A percentile compares a stretch with the other conserved stretches of the same genome.
Conservation (phyloP, 345 rosid genomes). For the Carallia brachiata region DNA sequence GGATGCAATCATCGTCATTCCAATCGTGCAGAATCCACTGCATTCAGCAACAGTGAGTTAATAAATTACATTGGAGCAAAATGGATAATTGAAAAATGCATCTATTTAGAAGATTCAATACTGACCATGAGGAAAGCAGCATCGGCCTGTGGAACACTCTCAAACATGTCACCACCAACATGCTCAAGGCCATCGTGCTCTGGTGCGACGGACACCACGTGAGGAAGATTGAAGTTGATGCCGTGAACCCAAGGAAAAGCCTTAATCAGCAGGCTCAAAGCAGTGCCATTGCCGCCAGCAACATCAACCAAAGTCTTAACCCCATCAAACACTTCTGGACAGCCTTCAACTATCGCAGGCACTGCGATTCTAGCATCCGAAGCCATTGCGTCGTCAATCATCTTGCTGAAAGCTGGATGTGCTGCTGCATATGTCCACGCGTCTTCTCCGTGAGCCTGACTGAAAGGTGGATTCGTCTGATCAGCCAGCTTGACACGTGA, state of each 20-base stretch:
- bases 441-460: conserved; percentile 47
- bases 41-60: neutral
- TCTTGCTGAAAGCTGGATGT: conserved; percentile 34
- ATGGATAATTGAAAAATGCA: neutral
- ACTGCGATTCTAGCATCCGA: conserved; percentile 43
- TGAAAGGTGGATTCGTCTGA: conserved; percentile 36
- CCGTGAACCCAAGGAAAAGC: conserved; percentile 60
- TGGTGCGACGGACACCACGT: conserved; percentile 47
- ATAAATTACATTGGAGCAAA: neutral
- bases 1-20: conserved; percentile 66
- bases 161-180: conserved; percentile 73
- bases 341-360: conserved; percentile 32
- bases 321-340: conserved; percentile 56
- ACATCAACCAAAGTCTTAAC: conserved; percentile 59
- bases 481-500: conserved; percentile 24
- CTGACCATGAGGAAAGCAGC: conserved; percentile 59
- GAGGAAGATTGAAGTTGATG: conserved; percentile 74
- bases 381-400: conserved; percentile 68
- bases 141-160: conserved; percentile 52
- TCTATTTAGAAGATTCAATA: neutral
- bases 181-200: conserved; percentile 44
- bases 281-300: conserved; percentile 69
- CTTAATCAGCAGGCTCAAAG: conserved; percentile 44
- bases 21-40: conserved; percentile 73
- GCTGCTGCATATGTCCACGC: conserved; percentile 43